Percentiles rank a stretch among this genome's conserved stretches.
Conservation (phyloP, 768 basidiomycete genomes). For the Lactarius vividus region DNA sequence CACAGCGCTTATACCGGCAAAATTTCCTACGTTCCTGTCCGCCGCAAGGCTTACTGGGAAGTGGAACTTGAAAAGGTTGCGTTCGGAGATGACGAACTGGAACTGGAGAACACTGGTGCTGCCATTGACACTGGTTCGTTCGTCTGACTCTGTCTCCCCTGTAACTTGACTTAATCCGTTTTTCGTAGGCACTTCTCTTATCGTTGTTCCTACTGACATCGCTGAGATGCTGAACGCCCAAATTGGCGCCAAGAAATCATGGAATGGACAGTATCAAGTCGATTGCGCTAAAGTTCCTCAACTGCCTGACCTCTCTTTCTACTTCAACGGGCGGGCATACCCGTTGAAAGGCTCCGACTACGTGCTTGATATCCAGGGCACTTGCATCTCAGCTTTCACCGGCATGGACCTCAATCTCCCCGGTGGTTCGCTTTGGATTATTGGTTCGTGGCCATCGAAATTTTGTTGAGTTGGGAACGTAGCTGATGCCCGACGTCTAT, state of each 20-base stretch:
- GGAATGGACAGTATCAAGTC: conserved; percentile 94
- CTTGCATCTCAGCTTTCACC: conserved; percentile 92
- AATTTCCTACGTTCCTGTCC: conserved; percentile 83
- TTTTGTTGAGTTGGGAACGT: not conserved
- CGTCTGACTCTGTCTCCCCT: conserved; percentile 13
- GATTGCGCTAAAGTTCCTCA: conserved; percentile 82
- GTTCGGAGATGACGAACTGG: conserved; percentile 85
- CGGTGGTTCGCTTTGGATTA: conserved; percentile 80
- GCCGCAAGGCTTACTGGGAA: conserved; percentile 98
- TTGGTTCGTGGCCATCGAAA: conserved; percentile 51
- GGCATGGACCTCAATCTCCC: conserved; percentile 88
- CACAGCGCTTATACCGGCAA: conserved; percentile 69
- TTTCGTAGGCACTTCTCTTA: conserved; percentile 79
- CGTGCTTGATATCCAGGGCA: conserved; percentile 84
- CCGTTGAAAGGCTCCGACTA: conserved; percentile 83
- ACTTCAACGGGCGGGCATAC: conserved; percentile 78
- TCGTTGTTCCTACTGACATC: conserved; percentile 89
- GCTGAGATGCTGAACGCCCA: conserved; percentile 97
- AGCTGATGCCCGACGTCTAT: conserved; percentile 14
- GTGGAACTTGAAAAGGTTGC: conserved; percentile 85
- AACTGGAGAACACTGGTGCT: conserved; percentile 91
- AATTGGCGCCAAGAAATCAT: conserved; percentile 91
- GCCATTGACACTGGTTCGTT: conserved; percentile 79
- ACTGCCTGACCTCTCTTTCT: conserved; percentile 83
- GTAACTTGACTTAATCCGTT: not conserved